Base-by-base conservation (phyloP, 441 rosid genomes). In the Populus hybrid region DNA sequence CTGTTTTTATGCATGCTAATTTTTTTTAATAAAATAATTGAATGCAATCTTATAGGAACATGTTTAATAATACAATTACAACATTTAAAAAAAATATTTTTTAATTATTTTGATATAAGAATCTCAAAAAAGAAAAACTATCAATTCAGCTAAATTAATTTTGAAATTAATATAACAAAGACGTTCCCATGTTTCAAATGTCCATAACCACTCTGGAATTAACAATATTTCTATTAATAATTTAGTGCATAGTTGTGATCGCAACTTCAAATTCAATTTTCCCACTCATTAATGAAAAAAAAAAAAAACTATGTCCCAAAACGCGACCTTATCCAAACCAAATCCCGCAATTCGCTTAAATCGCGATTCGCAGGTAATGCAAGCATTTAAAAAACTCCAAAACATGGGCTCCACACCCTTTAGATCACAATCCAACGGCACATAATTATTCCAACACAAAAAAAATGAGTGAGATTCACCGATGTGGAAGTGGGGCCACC, bases 391-490 rank as follows among this genome's bases (percentile, higher is more conserved):
- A 29, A 9, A 45, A 33, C 71, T 11, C 12, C 71, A 40, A 53
- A 28, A 18, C 61, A 18, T 38, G 3, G 9, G 59, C 6, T n/a
- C 29, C 53, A 59, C 38, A 38, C 29, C 18, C 6, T 28, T 6
- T 9, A 0, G 79, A 76, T 61, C 14, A 14, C 23, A 64, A 77
- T 71, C 75, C 65, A 65, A 71, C 71, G 80, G 75, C 35, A 7
- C 23, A 64, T 0, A 71, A 14, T 18, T 71, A 2, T 1, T 0
- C 21, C 3, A 9, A 16, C 36, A 64, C 18, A 11, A 42, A 14
- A 40, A 29, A 26, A n/a, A 3, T 0, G 20, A 8, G 3, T 75
- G 53, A 63, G 42, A 77, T 77, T 42, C 69, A 71, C 80, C 65
- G 71, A 71, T 29, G 53, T 70, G 50, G 3, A 2, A 42, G 50